phyloP scores from a whole-genome alignment of 768 basidiomycete genomes.

The Calocybe cyanea region DNA sequence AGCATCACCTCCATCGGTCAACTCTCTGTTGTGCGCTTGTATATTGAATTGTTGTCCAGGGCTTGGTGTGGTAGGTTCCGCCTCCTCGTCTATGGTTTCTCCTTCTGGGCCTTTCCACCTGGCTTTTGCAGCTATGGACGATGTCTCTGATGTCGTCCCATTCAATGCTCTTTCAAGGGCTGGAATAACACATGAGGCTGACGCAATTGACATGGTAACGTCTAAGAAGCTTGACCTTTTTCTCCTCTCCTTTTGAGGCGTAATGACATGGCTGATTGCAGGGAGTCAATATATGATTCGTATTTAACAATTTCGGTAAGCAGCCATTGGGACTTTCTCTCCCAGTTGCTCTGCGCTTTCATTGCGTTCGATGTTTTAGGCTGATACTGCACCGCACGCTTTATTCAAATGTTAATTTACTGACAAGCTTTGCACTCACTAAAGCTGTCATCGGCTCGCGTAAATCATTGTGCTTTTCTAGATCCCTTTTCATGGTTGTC shows the following conservation, averaged over 20 bases:
- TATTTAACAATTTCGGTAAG: slow-evolving; percentile 94
- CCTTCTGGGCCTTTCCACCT: slow-evolving; percentile 30
- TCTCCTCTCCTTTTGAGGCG: slow-evolving; percentile 89
- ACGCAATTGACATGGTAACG: too few relatives aligned
- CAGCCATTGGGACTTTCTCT: slow-evolving; percentile 85
- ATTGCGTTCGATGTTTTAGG: slow-evolving; percentile 66
- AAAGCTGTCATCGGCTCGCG: slow-evolving; percentile 78
- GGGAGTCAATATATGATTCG: slow-evolving; percentile 88
- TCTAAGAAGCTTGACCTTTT: slow-evolving; percentile 41
- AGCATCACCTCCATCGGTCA: slow-evolving; percentile 20
- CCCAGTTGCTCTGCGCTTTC: slow-evolving; percentile 89
- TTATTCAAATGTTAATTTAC: slow-evolving; percentile 7
- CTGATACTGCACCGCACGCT: slow-evolving; percentile 57
- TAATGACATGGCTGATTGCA: slow-evolving; percentile 77
- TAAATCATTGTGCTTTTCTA: slow-evolving; percentile 79
- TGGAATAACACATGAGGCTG: slow-evolving; percentile 10
- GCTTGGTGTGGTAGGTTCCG: slow-evolving; percentile 29
- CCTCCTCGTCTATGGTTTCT: slow-evolving; percentile 31
- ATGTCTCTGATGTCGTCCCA: slow-evolving; percentile 27
- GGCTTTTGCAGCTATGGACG: slow-evolving; percentile 17
- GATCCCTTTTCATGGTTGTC: slow-evolving; percentile 65
- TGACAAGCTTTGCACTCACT: slow-evolving; percentile 36
- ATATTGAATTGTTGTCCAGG: slow-evolving; percentile 19
- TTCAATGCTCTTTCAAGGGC: slow-evolving; percentile 32
- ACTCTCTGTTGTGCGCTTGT: slow-evolving; percentile 23